These are phyloP conservation scores for Fusarium secorum DNA, from an alignment of 2,329 filamentous ascomycete species.

Conservation along the genomic window DNA sequence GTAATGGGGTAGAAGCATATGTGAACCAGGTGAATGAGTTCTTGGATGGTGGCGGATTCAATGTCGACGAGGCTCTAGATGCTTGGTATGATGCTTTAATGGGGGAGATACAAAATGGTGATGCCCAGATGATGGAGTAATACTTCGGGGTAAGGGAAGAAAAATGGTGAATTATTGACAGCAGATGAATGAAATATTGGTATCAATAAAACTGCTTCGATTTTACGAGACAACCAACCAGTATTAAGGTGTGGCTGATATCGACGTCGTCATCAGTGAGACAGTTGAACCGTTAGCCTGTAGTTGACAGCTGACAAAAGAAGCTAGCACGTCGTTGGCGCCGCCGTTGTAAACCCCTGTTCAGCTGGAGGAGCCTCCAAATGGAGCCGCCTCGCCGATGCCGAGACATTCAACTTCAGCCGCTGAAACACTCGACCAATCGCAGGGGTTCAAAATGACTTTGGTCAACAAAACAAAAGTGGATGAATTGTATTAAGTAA, in stretches of 20 bases:
- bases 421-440: background rate
- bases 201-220: accelerated
- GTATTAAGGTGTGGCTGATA: background rate
- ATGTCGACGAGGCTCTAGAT: constrained; percentile 7
- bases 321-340: background rate
- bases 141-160: accelerated
- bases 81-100: constrained; percentile 2
- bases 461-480: background rate
- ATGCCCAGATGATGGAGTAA: background rate
- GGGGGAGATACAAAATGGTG: background rate
- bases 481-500: background rate
- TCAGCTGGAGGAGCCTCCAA: background rate
- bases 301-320: background rate
- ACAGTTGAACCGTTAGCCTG: background rate
- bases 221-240: accelerated
- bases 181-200: accelerated
- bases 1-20: background rate
- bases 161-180: accelerated
- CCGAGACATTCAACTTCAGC: background rate
- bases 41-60: background rate
- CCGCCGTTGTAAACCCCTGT: background rate
- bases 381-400: background rate
- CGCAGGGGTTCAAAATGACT: background rate
- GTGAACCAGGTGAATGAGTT: background rate
- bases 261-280: background rate